These are phyloP conservation scores for Inga leiocalycina DNA, from an alignment of 306 rosid genomes.

Conservation along the genomic window DNA sequence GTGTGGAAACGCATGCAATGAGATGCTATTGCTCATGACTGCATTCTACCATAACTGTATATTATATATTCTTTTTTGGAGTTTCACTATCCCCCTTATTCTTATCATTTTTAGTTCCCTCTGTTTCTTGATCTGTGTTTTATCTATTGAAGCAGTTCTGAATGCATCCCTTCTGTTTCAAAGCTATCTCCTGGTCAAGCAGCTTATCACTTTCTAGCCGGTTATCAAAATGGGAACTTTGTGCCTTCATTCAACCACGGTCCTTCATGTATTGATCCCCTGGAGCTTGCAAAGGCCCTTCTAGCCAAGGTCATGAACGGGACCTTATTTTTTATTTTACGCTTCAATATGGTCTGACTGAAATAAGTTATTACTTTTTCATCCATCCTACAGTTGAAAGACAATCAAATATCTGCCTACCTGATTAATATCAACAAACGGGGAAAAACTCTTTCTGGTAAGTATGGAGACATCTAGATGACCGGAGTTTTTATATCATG, in stretches of 20 bases:
- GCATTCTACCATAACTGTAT: not conserved
- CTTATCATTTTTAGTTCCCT: not conserved
- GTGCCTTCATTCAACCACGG: slow-evolving; percentile 44
- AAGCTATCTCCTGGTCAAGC: slow-evolving; percentile 57
- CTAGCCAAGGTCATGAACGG: slow-evolving; percentile 39
- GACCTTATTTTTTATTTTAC: not conserved
- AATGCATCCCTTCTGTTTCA: slow-evolving; percentile 44
- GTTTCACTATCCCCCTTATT: not conserved
- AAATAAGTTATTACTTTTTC: not conserved
- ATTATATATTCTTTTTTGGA: not conserved
- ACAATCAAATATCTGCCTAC: slow-evolving; percentile 42
- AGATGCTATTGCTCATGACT: not conserved
- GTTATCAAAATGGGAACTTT: slow-evolving; percentile 57
- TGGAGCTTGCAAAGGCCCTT: slow-evolving; percentile 46
- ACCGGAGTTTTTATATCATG: too few relatives aligned
- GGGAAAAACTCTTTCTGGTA: slow-evolving; percentile 39
- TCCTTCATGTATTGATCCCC: slow-evolving; percentile 38
- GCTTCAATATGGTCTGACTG: not conserved
- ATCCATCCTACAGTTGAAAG: slow-evolving; percentile 47
- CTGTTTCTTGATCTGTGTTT: not conserved
- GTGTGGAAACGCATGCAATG: not conserved
- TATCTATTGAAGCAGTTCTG: slow-evolving; percentile 40
- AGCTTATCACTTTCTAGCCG: slow-evolving; percentile 56
- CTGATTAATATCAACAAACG: slow-evolving; percentile 42
- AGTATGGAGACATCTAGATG: slow-evolving; percentile 7